Percentiles rank a stretch among this genome's conserved stretches.
phyloP scores from a whole-genome alignment of 2,329 filamentous ascomycete genomes.

The Chrysosporium keratinophilum region DNA sequence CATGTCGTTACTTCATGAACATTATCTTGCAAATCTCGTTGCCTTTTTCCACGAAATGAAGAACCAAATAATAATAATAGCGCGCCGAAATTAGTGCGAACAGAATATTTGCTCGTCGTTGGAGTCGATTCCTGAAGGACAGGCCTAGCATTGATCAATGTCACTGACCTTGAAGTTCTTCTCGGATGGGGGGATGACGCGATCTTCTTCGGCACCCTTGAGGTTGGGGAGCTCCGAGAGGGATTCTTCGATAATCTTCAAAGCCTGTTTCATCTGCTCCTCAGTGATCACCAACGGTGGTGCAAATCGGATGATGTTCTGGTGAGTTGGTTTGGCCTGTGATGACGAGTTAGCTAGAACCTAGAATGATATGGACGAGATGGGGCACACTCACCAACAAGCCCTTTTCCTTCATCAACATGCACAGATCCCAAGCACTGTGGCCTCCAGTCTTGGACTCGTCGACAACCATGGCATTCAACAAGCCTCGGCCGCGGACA shows the following conservation, averaged over 20 bases:
- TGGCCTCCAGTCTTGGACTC: conserved; percentile 75
- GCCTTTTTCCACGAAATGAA: neutral
- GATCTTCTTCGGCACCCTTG: conserved; percentile 45
- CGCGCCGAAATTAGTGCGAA: neutral
- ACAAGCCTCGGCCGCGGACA: conserved; percentile 81
- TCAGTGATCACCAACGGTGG: conserved; percentile 92
- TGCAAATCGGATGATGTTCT: conserved; percentile 97
- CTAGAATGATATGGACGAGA: neutral
- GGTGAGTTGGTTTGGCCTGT: conserved; percentile 94
- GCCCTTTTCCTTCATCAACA: conserved; percentile 91
- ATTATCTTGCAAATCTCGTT: neutral
- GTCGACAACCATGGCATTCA: conserved; percentile 95
- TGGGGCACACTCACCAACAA: conserved; percentile 56
- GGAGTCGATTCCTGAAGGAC: neutral
- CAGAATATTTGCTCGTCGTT: neutral
- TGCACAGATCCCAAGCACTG: conserved; percentile 90
- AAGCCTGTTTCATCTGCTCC: conserved; percentile 65
- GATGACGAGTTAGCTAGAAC: neutral
- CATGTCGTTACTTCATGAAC: neutral
- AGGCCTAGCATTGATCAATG: neutral
- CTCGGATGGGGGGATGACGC: conserved; percentile 49
- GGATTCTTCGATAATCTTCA: conserved; percentile 71
- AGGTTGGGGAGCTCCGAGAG: conserved; percentile 65
- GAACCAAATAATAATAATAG: neutral
- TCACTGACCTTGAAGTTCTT: conserved; percentile 35